Evolutionary conservation across 2,329 filamentous ascomycete genomes (phyloP), one percentile per base, ranked within the genome.

Genomic region (Rhinocladiella mackenziei): DNA sequence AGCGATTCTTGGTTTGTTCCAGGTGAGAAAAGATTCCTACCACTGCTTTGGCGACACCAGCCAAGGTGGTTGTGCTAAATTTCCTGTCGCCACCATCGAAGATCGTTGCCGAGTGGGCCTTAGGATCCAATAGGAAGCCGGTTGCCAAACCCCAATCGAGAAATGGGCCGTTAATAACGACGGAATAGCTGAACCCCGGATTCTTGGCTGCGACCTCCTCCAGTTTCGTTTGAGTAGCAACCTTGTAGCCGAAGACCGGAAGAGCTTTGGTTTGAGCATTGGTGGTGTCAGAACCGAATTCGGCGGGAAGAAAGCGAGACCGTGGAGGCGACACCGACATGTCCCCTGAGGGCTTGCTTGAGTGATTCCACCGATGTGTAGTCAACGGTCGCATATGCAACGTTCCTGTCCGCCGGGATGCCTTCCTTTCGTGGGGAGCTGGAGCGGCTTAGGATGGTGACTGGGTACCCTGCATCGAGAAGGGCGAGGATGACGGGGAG

Each of bases 1-100:
- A 44, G 2, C 69, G 65, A 56, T 81, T 79, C 58, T 68, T 39
- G 13, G 77, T 80, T 56, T 75, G 68, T 1, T 74, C 68, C 0
- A 66, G 70, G 40, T 77, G 65, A 5, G 55, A 44, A 1, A 80
- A 58, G 1, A 78, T 61, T 0, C 69, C 71, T 0, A 71, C 67
- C 0, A 80, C 65, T 1, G 69, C 72, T 15, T 69, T 63, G 0
- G 60, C 76, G 9, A 80, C 55, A 2, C 66, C 66, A 0, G 58
- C 49, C 0, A 80, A 61, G 0, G 66, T 74, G 0, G 77, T 76
- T 7, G 66, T 43, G 38, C 67, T 74, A 58, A 79, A 73, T 8
- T 60, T 50, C 2, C 50, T 45, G 19, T 77, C 63, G 1, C 78
- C 78, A 0, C 70, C 71, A 47, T 80, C 72, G 43, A 66, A 69